phyloP scores from a whole-genome alignment of 2,329 filamentous ascomycete species.

The Hypoxylon sp. region DNA sequence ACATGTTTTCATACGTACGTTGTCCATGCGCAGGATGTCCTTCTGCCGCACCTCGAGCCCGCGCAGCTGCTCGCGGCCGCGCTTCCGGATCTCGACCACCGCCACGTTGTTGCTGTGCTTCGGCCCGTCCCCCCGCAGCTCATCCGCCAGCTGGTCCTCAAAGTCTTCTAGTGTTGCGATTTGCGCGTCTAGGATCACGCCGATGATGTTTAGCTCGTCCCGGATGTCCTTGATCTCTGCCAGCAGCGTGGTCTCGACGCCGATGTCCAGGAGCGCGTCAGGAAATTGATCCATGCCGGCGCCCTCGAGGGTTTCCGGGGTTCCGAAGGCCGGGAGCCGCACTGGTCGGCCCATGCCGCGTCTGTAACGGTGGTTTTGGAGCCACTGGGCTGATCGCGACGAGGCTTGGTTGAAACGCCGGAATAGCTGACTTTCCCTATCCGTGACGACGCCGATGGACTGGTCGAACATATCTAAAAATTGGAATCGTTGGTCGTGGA shows the following conservation, averaged over 20 bases:
- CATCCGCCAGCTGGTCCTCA: slow-evolving; percentile 56
- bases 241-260: slow-evolving; percentile 69
- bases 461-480: slow-evolving; percentile 77
- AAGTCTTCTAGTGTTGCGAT: slow-evolving; percentile 60
- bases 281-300: slow-evolving; percentile 55
- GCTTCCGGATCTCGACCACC: slow-evolving; percentile 63
- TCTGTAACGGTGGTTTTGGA: slow-evolving; percentile 53
- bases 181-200: slow-evolving; percentile 63
- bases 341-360: slow-evolving; percentile 39
- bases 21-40: slow-evolving; percentile 73
- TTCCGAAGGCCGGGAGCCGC: slow-evolving; percentile 30
- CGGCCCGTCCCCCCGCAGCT: slow-evolving; percentile 45
- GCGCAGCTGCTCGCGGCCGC: slow-evolving; percentile 67
- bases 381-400: slow-evolving; percentile 64
- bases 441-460: slow-evolving; percentile 67
- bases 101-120: slow-evolving; percentile 42
- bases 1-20: too few species aligned
- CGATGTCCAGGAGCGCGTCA: slow-evolving; percentile 70
- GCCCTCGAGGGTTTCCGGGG: slow-evolving; percentile 46
- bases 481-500: slow-evolving; percentile 70
- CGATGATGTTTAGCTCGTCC: slow-evolving; percentile 74
- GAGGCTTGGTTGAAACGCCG: slow-evolving; percentile 69
- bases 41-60: slow-evolving; percentile 68
- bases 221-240: slow-evolving; percentile 75
- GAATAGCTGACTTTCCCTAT: slow-evolving; percentile 69